Evolutionary conservation across 495 filamentous ascomycete species (phyloP), one percentile per base, ranked within the genome.

Genomic region (Penicillium flavigenum): DNA sequence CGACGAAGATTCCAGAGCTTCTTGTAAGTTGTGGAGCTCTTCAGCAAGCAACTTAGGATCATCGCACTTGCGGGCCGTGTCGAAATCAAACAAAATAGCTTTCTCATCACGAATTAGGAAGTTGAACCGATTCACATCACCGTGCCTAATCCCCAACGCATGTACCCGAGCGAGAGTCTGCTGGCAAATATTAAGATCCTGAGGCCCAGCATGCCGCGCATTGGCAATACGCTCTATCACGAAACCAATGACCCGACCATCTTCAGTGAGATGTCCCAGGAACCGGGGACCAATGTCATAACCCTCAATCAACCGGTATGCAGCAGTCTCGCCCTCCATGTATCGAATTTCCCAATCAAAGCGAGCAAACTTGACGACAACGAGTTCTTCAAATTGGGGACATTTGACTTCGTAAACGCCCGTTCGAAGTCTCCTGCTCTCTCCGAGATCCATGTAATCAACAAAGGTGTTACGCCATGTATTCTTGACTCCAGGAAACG

Each of bases 121-220:
- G 52, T 79, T 80, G 48, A 72, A 63, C 51, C 68, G 72, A 64
- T 81, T 79, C 31, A 65, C 67, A 59, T 79, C 76, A 5, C 76
- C 74, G 54, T 79, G 77, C 39, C 57, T 65, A 12, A 79, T 50
- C 0, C 75, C 74, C 26, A 77, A 41, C 11, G 16, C 5, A 63
- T 80, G 76, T 46, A 79, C 45, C 55, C 64, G 65, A 48, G 38
- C 19, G 42, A 79, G 44, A 5, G 47, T 55, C 29, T 57, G 27
- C 47, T 59, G 46, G 46, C 77, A 80, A 5, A 45, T 20, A 5
- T 49, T 57, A 2, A 78, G 9, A 55, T 79, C 78, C 22, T 62
- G 42, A 8, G 61, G 45, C 8, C 56, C 61, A 6, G 76, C 74
- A 20, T 69, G 54, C 39, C 70, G 58, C 4, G 62, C 61, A 50